These are phyloP conservation scores for Neurospora sp. DNA, from an alignment of 495 filamentous ascomycete species.

Conservation along the genomic window DNA sequence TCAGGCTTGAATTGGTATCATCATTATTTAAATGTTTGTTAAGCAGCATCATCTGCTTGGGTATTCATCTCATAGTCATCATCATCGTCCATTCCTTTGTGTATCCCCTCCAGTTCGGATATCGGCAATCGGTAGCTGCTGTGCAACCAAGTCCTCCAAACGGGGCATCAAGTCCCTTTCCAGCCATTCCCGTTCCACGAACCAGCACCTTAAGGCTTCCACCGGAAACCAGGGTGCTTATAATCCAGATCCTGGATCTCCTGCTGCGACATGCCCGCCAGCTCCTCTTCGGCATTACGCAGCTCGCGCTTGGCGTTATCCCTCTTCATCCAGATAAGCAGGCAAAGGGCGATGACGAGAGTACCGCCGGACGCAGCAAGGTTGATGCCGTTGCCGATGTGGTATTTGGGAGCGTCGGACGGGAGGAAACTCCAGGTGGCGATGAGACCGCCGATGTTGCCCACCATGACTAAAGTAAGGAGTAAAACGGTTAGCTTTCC, in stretches of 20 bases:
- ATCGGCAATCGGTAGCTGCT: neutral
- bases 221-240: conserved; percentile 60
- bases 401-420: conserved; percentile 56
- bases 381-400: conserved; percentile 64
- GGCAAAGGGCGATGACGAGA: conserved; percentile 34
- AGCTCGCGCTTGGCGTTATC: conserved; percentile 51
- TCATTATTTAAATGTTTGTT: neutral
- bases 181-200: neutral
- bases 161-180: neutral
- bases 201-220: conserved; percentile 34
- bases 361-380: conserved; percentile 48
- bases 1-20: neutral
- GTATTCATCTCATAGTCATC: neutral
- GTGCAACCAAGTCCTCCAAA: neutral
- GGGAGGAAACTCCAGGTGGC: conserved; percentile 61
- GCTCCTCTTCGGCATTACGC: conserved; percentile 41
- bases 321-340: conserved; percentile 51
- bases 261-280: conserved; percentile 43
- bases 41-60: neutral
- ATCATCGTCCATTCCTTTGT: neutral
- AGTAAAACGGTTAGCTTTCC: neutral
- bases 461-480: conserved; percentile 50
- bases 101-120: neutral
- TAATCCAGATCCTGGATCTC: conserved; percentile 62
- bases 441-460: conserved; percentile 62